Evolutionary conservation across 2,329 filamentous ascomycete species (phyloP).

Genomic region (Zymoseptoria brevis): DNA sequence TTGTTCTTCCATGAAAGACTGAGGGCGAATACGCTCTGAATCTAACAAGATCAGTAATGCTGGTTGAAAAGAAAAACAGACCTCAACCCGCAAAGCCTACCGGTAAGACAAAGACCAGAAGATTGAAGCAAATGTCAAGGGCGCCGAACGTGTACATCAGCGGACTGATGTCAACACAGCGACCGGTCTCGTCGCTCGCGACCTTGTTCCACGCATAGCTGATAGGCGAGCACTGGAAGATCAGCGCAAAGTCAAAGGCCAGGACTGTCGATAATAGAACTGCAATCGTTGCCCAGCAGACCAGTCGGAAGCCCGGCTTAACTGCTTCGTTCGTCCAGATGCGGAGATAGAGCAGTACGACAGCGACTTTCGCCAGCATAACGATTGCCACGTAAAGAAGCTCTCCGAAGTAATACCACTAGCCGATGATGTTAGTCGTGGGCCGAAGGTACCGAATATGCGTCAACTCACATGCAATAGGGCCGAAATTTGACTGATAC

Average conservation of each 20-base stretch:
- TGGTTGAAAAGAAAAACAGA: not conserved
- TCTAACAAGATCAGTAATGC: not conserved
- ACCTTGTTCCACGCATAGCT: conserved; percentile 11
- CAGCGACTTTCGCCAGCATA: conserved; percentile 14
- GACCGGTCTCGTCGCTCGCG: conserved; percentile 2
- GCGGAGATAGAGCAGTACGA: conserved; percentile 13
- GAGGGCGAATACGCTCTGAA: conserved; percentile 13
- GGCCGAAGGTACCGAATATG: not conserved
- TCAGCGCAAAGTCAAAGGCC: conserved; percentile 15
- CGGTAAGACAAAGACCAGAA: conserved; percentile 14
- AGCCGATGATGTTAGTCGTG: not conserved
- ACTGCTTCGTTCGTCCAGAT: conserved; percentile 15
- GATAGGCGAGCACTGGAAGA: conserved; percentile 16
- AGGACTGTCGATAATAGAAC: conserved; percentile 8
- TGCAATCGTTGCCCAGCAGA: conserved; percentile 14
- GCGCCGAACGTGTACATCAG: conserved; percentile 13
- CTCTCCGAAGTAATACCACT: conserved; percentile 15
- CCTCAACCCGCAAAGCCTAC: not conserved
- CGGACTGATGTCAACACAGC: conserved; percentile 9
- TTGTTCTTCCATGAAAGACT: conserved; percentile 15
- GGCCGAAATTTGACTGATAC: not conserved
- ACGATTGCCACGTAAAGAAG: conserved; percentile 14
- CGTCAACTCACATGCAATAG: conserved; percentile 2
- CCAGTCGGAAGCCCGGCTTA: conserved; percentile 10
- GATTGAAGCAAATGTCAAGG: conserved; percentile 13